Percentiles rank a stretch among this genome's conserved stretches.
phyloP scores from a whole-genome alignment of 257 asterid species.

The Solanum arcanum region DNA sequence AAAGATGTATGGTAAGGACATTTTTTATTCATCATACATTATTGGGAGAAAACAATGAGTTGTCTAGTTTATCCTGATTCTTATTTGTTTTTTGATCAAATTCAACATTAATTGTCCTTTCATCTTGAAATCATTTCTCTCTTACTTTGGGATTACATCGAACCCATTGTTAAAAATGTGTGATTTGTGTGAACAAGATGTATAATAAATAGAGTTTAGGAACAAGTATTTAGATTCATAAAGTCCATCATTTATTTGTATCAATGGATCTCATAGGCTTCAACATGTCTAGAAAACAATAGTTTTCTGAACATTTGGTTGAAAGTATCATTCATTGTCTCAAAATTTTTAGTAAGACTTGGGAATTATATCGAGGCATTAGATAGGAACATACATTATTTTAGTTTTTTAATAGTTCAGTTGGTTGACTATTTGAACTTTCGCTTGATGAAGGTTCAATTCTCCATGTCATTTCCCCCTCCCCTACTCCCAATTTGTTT shows the following conservation, averaged over 20 bases:
- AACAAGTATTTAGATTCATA: not conserved
- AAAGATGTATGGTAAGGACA: too few species aligned
- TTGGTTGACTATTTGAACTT: too few species aligned
- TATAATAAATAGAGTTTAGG: not conserved
- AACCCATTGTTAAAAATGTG: not conserved
- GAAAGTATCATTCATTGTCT: not conserved
- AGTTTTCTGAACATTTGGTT: not conserved
- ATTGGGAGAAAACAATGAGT: too few species aligned
- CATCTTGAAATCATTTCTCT: not conserved
- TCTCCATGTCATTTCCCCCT: too few species aligned
- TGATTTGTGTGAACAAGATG: not conserved
- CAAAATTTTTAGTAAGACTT: not conserved
- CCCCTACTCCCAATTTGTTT: too few species aligned
- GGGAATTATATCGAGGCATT: not conserved
- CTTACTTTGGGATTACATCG: not conserved
- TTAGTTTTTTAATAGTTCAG: too few species aligned
- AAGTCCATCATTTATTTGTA: not conserved
- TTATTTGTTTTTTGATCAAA: not conserved
- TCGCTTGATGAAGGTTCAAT: too few species aligned
- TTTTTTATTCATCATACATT: too few species aligned
- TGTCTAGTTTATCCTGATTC: too few species aligned
- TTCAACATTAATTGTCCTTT: not conserved
- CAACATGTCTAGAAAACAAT: not conserved
- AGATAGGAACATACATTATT: not conserved
- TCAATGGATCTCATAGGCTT: not conserved